Evolutionary conservation across 148 eudicot species (phyloP), one percentile per base, ranked within the genome.

Genomic region (Dianthus caryophyllus): DNA sequence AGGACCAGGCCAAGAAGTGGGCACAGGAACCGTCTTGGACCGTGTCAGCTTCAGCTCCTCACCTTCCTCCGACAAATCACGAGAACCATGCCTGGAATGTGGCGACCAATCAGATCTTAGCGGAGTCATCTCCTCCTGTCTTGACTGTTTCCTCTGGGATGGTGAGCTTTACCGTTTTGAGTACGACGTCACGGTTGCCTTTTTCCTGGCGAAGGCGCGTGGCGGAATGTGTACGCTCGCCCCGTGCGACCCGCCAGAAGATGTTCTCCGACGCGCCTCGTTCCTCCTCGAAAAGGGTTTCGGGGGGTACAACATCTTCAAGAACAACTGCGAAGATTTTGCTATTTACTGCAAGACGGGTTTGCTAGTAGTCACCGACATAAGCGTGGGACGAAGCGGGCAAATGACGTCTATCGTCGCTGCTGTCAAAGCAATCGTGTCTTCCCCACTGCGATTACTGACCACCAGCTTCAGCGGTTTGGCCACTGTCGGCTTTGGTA

Each of bases 141-240:
- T 92, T 5, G 93, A 92, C 2, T 92, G 97, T 55, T 92, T 92
- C 73, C 94, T 92, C 26, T 75, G 71, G 27, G 89, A 79, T 27
- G 94, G 91, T 1, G 9, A 49, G 53, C 94, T 92, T 44, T 89
- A 92, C 57, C 77, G 69, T 46, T 92, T 92, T 54, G 68, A 79
- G 64, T 92, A 92, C 30, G 70, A 67, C 9, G 91, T 82, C 70
- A 71, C 85, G 6, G 82, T 84, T 1, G 73, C 65, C 43, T 39
- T 81, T 67, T 92, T 87, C 73, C 83, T 92, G 16, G 89, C 89
- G 69, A 85, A 89, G 73, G 96, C 85, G 71, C 88, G 96, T 63
- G 96, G 97, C 8, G 97, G 96, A 48, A 89, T 91, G 47, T 92
- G 97, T 76, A 92, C 97, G 15, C 84, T 87, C 3, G 94, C 96